Evolutionary conservation across 345 rosid genomes (phyloP).

Genomic region (Eutrema japonicum): DNA sequence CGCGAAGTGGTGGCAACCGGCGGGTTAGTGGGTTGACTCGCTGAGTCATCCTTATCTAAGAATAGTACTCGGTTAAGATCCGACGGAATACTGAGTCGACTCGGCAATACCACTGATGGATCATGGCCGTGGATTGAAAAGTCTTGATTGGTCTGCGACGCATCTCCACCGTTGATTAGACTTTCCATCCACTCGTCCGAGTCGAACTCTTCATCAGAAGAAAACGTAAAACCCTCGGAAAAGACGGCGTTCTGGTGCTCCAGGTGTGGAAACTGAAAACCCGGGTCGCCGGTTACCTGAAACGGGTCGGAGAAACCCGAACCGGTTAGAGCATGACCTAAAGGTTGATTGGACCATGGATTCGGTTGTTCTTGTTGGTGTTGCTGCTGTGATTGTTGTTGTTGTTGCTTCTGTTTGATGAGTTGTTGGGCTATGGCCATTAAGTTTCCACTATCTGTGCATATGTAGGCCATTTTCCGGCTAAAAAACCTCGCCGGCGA

Average conservation of each 20-base stretch:
- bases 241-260: slow-evolving; percentile 47
- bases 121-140: slow-evolving; percentile 63
- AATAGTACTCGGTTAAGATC: slow-evolving; percentile 62
- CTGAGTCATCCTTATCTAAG: slow-evolving; percentile 44
- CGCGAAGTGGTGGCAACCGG: slow-evolving; percentile 38
- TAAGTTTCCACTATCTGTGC: slow-evolving; percentile 87
- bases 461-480: slow-evolving; percentile 86
- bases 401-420: slow-evolving; percentile 84
- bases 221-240: slow-evolving; percentile 54
- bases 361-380: slow-evolving; percentile 52
- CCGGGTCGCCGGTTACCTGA: slow-evolving; percentile 53
- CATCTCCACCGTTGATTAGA: slow-evolving; percentile 65
- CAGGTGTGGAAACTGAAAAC: slow-evolving; percentile 62
- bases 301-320: slow-evolving; percentile 73
- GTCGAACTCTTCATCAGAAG: slow-evolving; percentile 75
- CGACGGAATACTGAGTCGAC: slow-evolving; percentile 57
- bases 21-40: slow-evolving; percentile 29
- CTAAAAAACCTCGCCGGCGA: slow-evolving; percentile 43
- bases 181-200: slow-evolving; percentile 93
- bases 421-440: slow-evolving; percentile 98
- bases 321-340: slow-evolving; percentile 46
- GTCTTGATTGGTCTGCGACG: slow-evolving; percentile 58
- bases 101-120: slow-evolving; percentile 56
- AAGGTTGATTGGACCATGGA: slow-evolving; percentile 49
- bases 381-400: slow-evolving; percentile 61